A percentile compares a stretch with the other conserved stretches of the same genome.
Evolutionary conservation across 345 rosid genomes (phyloP).

Genomic region (Boechera retrofracta): DNA sequence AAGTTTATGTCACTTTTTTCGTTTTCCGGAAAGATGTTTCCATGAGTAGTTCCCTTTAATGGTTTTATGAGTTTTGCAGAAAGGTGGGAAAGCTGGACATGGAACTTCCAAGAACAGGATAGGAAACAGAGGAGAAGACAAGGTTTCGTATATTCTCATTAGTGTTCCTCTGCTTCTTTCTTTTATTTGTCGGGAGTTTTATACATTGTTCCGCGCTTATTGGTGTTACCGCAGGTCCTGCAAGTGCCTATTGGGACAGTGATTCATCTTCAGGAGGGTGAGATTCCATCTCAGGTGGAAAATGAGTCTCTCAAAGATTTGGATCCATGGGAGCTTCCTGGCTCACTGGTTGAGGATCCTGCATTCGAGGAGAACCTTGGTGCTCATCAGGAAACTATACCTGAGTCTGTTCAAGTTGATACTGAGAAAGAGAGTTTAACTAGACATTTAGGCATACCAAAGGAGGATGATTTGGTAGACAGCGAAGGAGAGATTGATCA

Average conservation of each 20-base stretch:
- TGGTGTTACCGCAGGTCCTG: conserved; percentile 54
- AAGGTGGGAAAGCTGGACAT: conserved; percentile 76
- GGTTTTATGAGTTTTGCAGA: conserved; percentile 51
- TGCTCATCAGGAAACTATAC: conserved; percentile 36
- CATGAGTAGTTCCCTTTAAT: not conserved
- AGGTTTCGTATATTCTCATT: conserved; percentile 52
- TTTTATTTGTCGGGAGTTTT: not conserved
- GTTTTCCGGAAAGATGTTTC: not conserved
- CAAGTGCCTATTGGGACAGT: conserved; percentile 91
- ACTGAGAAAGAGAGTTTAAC: conserved; percentile 4
- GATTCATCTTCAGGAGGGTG: conserved; percentile 82
- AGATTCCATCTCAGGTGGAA: conserved; percentile 59
- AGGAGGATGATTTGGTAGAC: conserved; percentile 39
- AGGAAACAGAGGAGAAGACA: conserved; percentile 88
- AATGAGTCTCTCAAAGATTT: conserved; percentile 47
- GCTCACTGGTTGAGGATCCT: conserved; percentile 56
- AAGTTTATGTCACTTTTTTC: conserved; percentile 36
- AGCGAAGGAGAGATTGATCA: conserved; percentile 50
- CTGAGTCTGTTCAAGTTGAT: conserved; percentile 20
- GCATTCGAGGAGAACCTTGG: conserved; percentile 32
- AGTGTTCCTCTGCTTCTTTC: conserved; percentile 28
- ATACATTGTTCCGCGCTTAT: not conserved
- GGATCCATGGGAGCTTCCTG: conserved; percentile 98
- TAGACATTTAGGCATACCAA: not conserved
- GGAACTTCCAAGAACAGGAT: conserved; percentile 87